Evolutionary conservation across 108 stramenopile species (phyloP).

Genomic region (Cyclotella kingstonii): DNA sequence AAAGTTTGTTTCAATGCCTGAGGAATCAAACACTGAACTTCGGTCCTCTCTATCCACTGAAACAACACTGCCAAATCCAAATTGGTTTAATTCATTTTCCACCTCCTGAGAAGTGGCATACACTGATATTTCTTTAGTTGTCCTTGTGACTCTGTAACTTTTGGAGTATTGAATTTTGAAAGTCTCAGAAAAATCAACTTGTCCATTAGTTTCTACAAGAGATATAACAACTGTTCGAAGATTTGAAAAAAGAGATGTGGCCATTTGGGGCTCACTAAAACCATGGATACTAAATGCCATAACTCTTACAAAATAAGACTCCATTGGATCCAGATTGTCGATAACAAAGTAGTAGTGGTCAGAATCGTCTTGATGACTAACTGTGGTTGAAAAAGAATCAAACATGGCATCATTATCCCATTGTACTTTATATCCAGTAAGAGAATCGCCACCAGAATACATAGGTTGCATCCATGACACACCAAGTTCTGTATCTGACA

Average conservation of each 20-base stretch:
- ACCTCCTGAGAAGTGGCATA: slow-evolving; percentile 16
- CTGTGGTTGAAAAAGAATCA: slow-evolving; percentile 22
- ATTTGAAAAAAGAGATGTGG: slow-evolving; percentile 5
- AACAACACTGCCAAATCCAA: slow-evolving; percentile 4
- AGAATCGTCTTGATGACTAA: not conserved
- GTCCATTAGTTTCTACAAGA: slow-evolving; percentile 7
- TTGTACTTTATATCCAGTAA: slow-evolving; percentile 45
- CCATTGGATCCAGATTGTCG: slow-evolving; percentile 48
- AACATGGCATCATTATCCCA: slow-evolving; percentile 45
- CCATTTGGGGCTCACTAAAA: slow-evolving; percentile 36
- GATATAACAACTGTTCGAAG: slow-evolving; percentile 6
- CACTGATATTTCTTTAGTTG: slow-evolving; percentile 15
- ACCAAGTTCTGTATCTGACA: slow-evolving; percentile 38
- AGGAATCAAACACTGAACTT: slow-evolving; percentile 9
- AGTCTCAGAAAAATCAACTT: slow-evolving; percentile 16
- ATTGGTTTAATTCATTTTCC: slow-evolving; percentile 24
- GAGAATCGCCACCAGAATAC: slow-evolving; percentile 28
- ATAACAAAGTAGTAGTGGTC: slow-evolving; percentile 44
- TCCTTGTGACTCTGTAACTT: not conserved
- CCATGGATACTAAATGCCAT: slow-evolving; percentile 60
- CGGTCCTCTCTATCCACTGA: slow-evolving; percentile 34
- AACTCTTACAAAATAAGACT: slow-evolving; percentile 58
- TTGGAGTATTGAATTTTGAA: slow-evolving; percentile 8
- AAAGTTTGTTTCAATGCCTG: slow-evolving; percentile 16
- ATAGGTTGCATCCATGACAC: slow-evolving; percentile 45